Evolutionary conservation across 495 filamentous ascomycete species (phyloP).

Genomic region (Lepraria neglecta): DNA sequence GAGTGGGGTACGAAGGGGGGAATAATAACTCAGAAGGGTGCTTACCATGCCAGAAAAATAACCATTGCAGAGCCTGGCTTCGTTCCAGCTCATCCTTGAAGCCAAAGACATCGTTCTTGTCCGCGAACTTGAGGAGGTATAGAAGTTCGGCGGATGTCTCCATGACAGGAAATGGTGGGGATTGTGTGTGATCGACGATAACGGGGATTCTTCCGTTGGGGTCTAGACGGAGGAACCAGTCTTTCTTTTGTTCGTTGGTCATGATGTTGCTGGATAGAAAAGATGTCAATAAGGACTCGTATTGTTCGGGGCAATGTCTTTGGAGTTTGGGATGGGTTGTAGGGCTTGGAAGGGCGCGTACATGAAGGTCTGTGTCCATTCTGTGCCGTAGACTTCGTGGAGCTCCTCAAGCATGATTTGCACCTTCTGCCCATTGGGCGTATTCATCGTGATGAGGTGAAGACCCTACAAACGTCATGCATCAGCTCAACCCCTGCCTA

Average conservation of each 20-base stretch:
- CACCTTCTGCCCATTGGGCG: slow-evolving; percentile 33
- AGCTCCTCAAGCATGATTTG: slow-evolving; percentile 35
- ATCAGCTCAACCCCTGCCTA: background rate
- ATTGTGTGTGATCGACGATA: slow-evolving; percentile 44
- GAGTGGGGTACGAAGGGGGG: too few species aligned
- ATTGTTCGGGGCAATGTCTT: background rate
- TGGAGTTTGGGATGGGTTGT: background rate
- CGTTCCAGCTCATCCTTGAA: slow-evolving; percentile 32
- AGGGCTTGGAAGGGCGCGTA: background rate
- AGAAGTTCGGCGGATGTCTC: slow-evolving; percentile 49
- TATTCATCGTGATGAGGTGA: slow-evolving; percentile 30
- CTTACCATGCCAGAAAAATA: slow-evolving; percentile 36
- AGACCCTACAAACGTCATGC: slow-evolving; percentile 23
- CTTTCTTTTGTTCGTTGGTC: slow-evolving; percentile 54
- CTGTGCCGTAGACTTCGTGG: slow-evolving; percentile 43
- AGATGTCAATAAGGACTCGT: background rate
- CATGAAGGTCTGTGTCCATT: slow-evolving; percentile 49
- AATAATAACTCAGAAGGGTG: too few species aligned
- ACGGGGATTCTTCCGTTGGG: slow-evolving; percentile 49
- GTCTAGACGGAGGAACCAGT: slow-evolving; percentile 51
- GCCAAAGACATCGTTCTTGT: slow-evolving; percentile 41
- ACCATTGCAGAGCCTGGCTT: slow-evolving; percentile 29
- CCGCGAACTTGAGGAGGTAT: slow-evolving; percentile 44
- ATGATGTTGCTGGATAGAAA: slow-evolving; percentile 34
- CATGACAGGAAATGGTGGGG: slow-evolving; percentile 47